Percentiles rank a stretch among this genome's conserved stretches.
These are phyloP conservation scores for thale cress (Arabidopsis thaliana) DNA, from an alignment of 345 rosid species.

Conservation along the genomic window TAIR10.1 NC_003076.8:23764001-23764500, in stretches of 20 bases:
- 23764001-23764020: constrained; percentile 64
- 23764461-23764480: constrained; percentile 98
- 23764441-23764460: constrained; percentile 82
- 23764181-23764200: constrained; percentile 37
- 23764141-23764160: constrained; percentile 28
- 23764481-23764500: constrained; percentile 96
- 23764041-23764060: constrained; percentile 40
- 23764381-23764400: constrained; percentile 80
- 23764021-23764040: constrained; percentile 31
- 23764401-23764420: constrained; percentile 80
- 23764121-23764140: constrained; percentile 41
- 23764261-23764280: constrained; percentile 97
- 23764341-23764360: background rate
- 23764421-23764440: constrained; percentile 91
- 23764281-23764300: constrained; percentile 59
- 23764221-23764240: constrained; percentile 57
- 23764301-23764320: background rate
- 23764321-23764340: background rate
- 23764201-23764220: constrained; percentile 31
- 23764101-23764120: constrained; percentile 49
- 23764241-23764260: constrained; percentile 69
- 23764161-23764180: constrained; percentile 45
- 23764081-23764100: constrained; percentile 21
- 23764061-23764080: constrained; percentile 31
- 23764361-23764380: constrained; percentile 36